Base-by-base conservation (phyloP, 2,329 filamentous ascomycete species). In the Colletotrichum sp. region DNA sequence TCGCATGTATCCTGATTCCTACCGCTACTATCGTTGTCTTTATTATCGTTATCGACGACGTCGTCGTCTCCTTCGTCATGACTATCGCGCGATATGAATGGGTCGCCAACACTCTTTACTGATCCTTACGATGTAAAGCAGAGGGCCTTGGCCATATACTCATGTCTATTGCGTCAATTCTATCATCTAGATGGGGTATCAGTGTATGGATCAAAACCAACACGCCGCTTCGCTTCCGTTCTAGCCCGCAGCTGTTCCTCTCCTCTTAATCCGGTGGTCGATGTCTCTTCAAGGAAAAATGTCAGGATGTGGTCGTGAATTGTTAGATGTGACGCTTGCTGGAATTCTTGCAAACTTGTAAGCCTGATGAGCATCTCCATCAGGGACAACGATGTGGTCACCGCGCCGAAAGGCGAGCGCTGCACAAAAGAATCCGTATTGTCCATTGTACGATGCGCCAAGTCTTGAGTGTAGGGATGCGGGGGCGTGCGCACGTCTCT, bases 331-430 rank as follows among this genome's bases (percentile, higher is more conserved):
- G 95, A 96, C 55, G 92, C 90, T 87, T 98, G 96, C 82, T 98
- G 94, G 83, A 97, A 98, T 86, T 98, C 95, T 82, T 98, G 96
- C 16, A 98, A 90, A 26, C 95, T 95, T 6, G 94, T 93, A 62
- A 98, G 90, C 56, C 96, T 95, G 62, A 98, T 91, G 36, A 98
- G 88, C 88, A 96, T 97, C 83, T 98, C 96, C 69, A 98, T 90
- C 10, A 98, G 90, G 2, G 96, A 98, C 77, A 89, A 85, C 78
- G 88, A 93, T 78, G 85, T 89, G 3, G 86, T 87, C 73, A 91
- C 88, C n/a, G 86, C 84, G 30, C 86, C 86, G 76, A 91, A 89
- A 4, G 88, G 88, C 4, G 87, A 89, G 14, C 84, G 84, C 14
- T 86, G 81, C 18, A 85, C 82, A 7, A 85, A 83, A 4, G 82